Base-by-base conservation (phyloP, 768 basidiomycete genomes). In the Pulveroboletus sp. region DNA sequence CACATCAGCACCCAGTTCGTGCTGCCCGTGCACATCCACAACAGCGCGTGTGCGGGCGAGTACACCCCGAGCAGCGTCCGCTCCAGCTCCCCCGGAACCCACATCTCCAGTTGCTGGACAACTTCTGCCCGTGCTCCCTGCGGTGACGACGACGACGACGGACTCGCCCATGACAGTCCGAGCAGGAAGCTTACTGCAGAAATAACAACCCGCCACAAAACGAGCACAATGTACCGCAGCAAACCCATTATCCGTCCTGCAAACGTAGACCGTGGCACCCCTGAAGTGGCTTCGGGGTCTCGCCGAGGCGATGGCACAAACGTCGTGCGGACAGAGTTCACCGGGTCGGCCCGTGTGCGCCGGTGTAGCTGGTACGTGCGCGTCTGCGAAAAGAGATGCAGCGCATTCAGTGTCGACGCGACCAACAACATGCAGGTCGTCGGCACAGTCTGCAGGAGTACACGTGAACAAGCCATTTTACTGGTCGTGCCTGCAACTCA, bases 71-170 rank as follows among this genome's bases (percentile, higher is more conserved):
- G 84, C 25, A 93, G 69, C 53, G 74, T 75, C 52, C 80, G 72
- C 61, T 91, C 87, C 34, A 87, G 68, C 54, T 84, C 81, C 17
- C 80, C 82, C 3, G 91, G 90, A 12, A 76, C 72, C 90, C 90
- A 93, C 40, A 87, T 75, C 43, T 87, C 82, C 43, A 93, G 68
- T 61, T 88, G 83, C 61, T 90, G 88, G n/a, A 91, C 78, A 38
- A 75, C 74, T 24, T 76, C 68, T 5, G 69, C 72, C 36, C 71
- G 78, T 14, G 70, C 70, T 33, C 66, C 68, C 34, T 61, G 56
- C 0, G 66, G 58, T 17, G 68, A 64, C 5, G 66, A 66, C 9
- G 66, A 64, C 12, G 56, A 59, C 17, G 72, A 69, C 23, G 66
- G 67, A 23, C 69, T 65, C n/a, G 71, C 62, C 6, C 77, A 76